Base-by-base conservation (phyloP, 352 stramenopile genomes). In the Pythium rishiriense region DNA sequence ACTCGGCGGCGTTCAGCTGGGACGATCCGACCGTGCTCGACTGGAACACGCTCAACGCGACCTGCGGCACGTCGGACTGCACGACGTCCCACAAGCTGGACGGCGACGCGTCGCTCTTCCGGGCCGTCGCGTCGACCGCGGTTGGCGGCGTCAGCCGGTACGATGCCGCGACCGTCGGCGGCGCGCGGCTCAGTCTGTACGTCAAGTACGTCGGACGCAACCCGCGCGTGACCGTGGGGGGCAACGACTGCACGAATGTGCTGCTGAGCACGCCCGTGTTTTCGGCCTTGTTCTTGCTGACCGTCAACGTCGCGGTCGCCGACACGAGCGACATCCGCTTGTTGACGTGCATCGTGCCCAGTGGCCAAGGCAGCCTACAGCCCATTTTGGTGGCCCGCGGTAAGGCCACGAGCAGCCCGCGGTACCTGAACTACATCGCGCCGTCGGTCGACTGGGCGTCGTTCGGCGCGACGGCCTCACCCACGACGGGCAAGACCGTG, bases 1-100 rank as follows among this genome's bases (percentile, higher is more conserved):
- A 87, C 37, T 85, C 77, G 14, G 74, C 58, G 0, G 35, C 76
- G 10, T 88, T 87, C 59, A 85, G 75, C 49, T 88, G 79, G 79
- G 74, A 85, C 24, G 77, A 87, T 55, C 79, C 79, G 19, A 67
- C 67, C 0, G 69, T 87, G 47, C 66, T 88, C 3, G 77, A 87
- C 53, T 88, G 79, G 79, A 75, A 84, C 45, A 84, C 77, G 22
- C 68, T 83, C 24, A 71, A 57, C 5, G 33, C 70, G n/a, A 74
- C 64, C 0, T 88, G 79, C 24, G 64, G 65, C 3, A 58, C 79
- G 14, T 19, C 68, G 1, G 74, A 82, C 51, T 88, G 79, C 29
- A 76, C 75, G 29, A 87, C 77, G 3, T 78, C 67, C n/a, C 71
- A 86, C 29, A 62, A 63, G 1, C 59, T 88, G 22, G 73, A 79